Base-by-base conservation (phyloP, 192 early-diverging fungal species). In the Coemansia sp. region DNA sequence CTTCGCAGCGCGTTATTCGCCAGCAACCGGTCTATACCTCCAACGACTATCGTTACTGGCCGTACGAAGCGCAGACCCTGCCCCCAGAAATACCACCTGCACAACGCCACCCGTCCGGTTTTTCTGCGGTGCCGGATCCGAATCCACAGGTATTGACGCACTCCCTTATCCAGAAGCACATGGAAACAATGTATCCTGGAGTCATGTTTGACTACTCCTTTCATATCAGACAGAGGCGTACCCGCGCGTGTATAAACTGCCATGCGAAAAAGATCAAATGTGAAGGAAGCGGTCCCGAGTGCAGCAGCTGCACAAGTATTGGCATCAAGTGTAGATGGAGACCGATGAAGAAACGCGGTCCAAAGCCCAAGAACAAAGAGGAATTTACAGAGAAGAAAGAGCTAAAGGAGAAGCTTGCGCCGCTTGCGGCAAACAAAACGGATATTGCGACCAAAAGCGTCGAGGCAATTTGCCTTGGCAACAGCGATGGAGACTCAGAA, bases 291-390 rank as follows among this genome's bases (percentile, higher is more conserved):
- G 68, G 76, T 16, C 26, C 30, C 41, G 60, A 55, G 53, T 80
- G 77, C 35, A 24, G 52, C 45, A 75, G 43, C 60, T 80, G 77
- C 46, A n/a, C 46, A 4, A 65, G 66, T 10, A 63, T 55, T 24
- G 66, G 66, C n/a, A 49, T 67, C 16, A 72, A 79, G 38, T 79
- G 77, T 57, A 70, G 55, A 21, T 79, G 77, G 77, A 62, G 67
- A 46, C 77, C 71, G 12, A 79, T 67, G 68, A 79, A 71, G 38
- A 79, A 79, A 62, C 77, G 77, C 18, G 77, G 77, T n/a, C 77
- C 77, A 20, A 79, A 79, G 49, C 76, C 77, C n/a, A 78, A 66
- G 15, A 12, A 1, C 43, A 62, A 62, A 45, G 51, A 53, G 24
- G 51, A 38, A 10, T n/a, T 24, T 38, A 30, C 18, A 46, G 35